Conservation (phyloP, 345 rosid species). For the Balakata baccata region DNA sequence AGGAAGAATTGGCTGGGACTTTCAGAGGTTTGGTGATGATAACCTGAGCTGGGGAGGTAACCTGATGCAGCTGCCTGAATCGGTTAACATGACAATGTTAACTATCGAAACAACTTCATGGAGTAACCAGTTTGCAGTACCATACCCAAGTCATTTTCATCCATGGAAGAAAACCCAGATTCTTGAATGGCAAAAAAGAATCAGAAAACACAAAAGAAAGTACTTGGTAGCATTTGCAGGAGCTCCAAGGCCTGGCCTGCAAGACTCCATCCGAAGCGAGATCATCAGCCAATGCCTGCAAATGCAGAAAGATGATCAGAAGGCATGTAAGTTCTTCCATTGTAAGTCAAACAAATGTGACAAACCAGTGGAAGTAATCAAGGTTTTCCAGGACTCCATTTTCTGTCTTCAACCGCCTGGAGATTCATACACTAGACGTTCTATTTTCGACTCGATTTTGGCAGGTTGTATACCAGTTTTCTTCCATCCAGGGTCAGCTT, state of each 20-base stretch:
- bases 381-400: conserved; percentile 14
- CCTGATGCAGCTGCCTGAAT: conserved; percentile 20
- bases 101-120: conserved; percentile 17
- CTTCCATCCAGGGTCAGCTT: conserved; percentile 25
- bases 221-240: conserved; percentile 14
- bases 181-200: conserved; percentile 16
- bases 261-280: conserved; percentile 9
- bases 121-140: conserved; percentile 24
- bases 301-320: background rate
- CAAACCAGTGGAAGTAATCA: conserved; percentile 15
- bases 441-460: conserved; percentile 19
- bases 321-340: conserved; percentile 14
- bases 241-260: conserved; percentile 4
- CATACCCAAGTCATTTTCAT: conserved; percentile 27
- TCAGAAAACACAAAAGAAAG: conserved; percentile 1
- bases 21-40: background rate
- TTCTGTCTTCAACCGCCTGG: conserved; percentile 29
- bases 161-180: conserved; percentile 9
- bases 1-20: conserved; percentile 23
- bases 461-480: conserved; percentile 27
- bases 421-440: conserved; percentile 19
- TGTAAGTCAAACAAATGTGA: conserved; percentile 17
- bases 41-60: conserved; percentile 21
- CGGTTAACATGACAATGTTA: conserved; percentile 21
- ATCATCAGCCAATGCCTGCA: conserved; percentile 19